phyloP scores from a whole-genome alignment of 1,139 yeast species.

The Blastobotrys apis region DNA sequence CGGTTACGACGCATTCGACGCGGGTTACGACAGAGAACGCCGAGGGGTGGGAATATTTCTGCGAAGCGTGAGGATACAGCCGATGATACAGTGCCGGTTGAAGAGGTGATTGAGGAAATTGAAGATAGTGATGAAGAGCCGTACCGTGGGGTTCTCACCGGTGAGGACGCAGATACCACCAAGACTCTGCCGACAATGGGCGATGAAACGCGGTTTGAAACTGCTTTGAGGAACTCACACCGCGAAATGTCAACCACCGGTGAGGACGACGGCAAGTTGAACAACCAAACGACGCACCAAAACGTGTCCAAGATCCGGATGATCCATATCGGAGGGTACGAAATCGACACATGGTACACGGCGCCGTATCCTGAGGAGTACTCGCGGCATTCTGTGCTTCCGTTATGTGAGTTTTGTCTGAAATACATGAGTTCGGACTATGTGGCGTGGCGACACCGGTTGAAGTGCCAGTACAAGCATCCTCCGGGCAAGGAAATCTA shows the following conservation, averaged over 20 bases:
- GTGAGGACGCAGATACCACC: slow-evolving; percentile 56
- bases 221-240: slow-evolving; percentile 29
- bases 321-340: slow-evolving; percentile 65
- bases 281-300: slow-evolving; percentile 7
- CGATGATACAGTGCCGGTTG: slow-evolving; percentile 5
- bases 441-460: slow-evolving; percentile 62
- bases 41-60: slow-evolving; percentile 12
- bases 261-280: not conserved
- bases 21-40: slow-evolving; percentile 11
- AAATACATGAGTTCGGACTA: slow-evolving; percentile 73
- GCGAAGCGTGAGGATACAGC: not conserved
- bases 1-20: slow-evolving; percentile 10
- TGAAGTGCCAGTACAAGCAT: slow-evolving; percentile 62
- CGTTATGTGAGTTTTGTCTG: slow-evolving; percentile 81
- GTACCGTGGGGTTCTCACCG: slow-evolving; percentile 58
- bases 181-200: slow-evolving; percentile 54
- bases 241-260: not conserved
- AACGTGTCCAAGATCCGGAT: slow-evolving; percentile 41
- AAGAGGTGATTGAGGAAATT: slow-evolving; percentile 20
- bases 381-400: slow-evolving; percentile 56
- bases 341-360: slow-evolving; percentile 86
- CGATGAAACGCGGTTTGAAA: slow-evolving; percentile 50
- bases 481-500: slow-evolving; percentile 95
- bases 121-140: slow-evolving; percentile 41
- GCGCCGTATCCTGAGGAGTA: slow-evolving; percentile 93